A percentile compares a stretch with the other conserved stretches of the same genome.
Evolutionary conservation across 116 monocot genomes (phyloP).

Genomic region (Iris pallida): DNA sequence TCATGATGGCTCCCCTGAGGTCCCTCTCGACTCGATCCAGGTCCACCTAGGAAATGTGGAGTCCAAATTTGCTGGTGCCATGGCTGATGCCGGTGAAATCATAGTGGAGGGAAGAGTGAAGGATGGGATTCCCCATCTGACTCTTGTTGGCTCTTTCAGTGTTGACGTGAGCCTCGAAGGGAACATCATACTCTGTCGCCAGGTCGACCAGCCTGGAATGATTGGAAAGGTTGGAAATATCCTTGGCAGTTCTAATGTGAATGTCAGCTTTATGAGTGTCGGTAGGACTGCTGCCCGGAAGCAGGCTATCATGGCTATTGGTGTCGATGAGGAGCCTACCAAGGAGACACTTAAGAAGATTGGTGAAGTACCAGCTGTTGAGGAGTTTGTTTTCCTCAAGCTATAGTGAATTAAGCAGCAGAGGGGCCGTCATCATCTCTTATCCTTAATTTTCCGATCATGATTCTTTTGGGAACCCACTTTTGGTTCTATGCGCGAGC

Average conservation of each 20-base stretch:
- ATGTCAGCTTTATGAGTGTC: conserved; percentile 52
- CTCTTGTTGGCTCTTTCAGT: conserved; percentile 32
- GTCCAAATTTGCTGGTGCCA: conserved; percentile 44
- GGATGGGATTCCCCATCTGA: conserved; percentile 41
- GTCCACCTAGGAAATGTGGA: conserved; percentile 37
- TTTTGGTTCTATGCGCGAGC: no score
- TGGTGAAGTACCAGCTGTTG: conserved; percentile 31
- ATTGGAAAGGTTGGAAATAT: conserved; percentile 35
- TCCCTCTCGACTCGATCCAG: conserved; percentile 39
- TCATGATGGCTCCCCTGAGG: conserved; percentile 26
- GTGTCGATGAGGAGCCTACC: conserved; percentile 39
- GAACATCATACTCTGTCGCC: conserved; percentile 37
- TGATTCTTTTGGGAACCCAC: no score
- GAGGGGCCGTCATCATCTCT: no score
- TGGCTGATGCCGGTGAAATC: conserved; percentile 34
- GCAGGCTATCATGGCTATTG: conserved; percentile 50
- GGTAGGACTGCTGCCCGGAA: conserved; percentile 27
- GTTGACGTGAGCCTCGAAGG: conserved; percentile 55
- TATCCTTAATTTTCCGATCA: no score
- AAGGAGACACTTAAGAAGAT: conserved; percentile 40
- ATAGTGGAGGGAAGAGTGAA: conserved; percentile 45
- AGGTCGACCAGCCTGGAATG: conserved; percentile 50
- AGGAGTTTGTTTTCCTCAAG: conserved; percentile 41
- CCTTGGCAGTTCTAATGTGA: conserved; percentile 29
- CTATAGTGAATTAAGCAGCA: conserved; percentile 6